Base-by-base conservation (phyloP, 495 filamentous ascomycete genomes). In the Neurospora sp. region DNA sequence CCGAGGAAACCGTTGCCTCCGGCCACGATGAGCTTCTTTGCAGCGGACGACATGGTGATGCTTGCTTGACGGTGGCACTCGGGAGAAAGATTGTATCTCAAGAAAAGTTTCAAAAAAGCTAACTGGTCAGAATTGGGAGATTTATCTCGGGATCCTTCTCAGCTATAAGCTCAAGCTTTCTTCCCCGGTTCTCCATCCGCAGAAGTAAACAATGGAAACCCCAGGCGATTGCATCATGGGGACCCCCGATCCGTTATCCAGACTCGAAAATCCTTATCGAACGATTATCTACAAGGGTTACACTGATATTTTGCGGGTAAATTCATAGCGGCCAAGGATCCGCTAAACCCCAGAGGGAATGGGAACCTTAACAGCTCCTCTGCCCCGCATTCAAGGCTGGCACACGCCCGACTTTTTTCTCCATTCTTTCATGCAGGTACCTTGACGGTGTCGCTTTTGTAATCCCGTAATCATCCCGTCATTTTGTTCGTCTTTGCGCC, bases 1-100 rank as follows among this genome's bases (percentile, higher is more conserved):
- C 94, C 94, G 86, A 99, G 82, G 79, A 99, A 99, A n/a, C 96
- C 96, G 78, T 90, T 97, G 70, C 96, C 96, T 70, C 96, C 96
- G 69, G 92, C 95, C 69, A 99, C 94, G 45, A 98, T 89, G 16
- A 99, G 82, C 77, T 87, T 88, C 83, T 91, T 96, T 37, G 82
- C 73, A 8, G 78, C 76, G 5, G 81, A 80, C 81, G 83, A 83
- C 42, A 42, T 74, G 72, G 40, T 27, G 38, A 27, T 37, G 31
- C 12, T 42, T 27, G 48, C 9, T 71, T 41, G 4, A 71, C 40
- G 41, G 10, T 7, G 0, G 9, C 22, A 48, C 10, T 27, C 0
- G 20, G 65, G 38, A 41, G 40, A 70, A 35, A 27, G 31, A n/a
- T 5, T 22, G 3, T 39, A 44, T n/a, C 3, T 35, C 27, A 31